Conservation (phyloP, 2,329 filamentous ascomycete genomes). For the Scedosporium boydii region DNA sequence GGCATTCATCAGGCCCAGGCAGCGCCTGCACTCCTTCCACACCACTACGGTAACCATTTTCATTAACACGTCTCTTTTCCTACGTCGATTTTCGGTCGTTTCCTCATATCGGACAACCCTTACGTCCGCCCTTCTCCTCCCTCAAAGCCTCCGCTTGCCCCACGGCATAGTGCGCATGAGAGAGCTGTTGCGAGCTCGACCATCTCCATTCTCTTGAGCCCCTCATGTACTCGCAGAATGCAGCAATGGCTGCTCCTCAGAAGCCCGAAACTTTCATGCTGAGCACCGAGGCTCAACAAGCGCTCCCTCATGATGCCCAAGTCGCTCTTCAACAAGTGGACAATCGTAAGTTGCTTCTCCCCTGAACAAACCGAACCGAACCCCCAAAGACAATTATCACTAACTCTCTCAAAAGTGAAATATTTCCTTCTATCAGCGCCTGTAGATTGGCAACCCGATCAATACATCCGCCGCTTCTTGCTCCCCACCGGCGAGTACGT, state of each 20-base stretch:
- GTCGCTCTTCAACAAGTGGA: slow-evolving; percentile 97
- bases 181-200: background rate
- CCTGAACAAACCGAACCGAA: background rate
- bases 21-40: slow-evolving; percentile 1
- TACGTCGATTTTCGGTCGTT: background rate
- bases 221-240: slow-evolving; percentile 73
- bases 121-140: background rate
- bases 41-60: background rate
- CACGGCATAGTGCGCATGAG: background rate
- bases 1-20: slow-evolving; percentile 2
- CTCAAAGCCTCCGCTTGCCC: background rate
- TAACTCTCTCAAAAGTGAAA: slow-evolving; percentile 65
- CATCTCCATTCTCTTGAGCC: slow-evolving; percentile 10
- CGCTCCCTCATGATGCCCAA: slow-evolving; percentile 89
- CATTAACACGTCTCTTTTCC: background rate
- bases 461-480: slow-evolving; percentile 92
- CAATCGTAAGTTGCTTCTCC: slow-evolving; percentile 61
- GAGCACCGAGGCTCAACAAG: slow-evolving; percentile 93
- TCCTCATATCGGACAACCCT: background rate
- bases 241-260: slow-evolving; percentile 82
- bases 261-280: slow-evolving; percentile 99
- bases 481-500: slow-evolving; percentile 97
- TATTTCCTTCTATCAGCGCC: slow-evolving; percentile 99
- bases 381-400: no score
- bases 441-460: slow-evolving; percentile 93